phyloP scores from a whole-genome alignment of 1,139 yeast genomes.

The Yamadazyma dendronema region DNA sequence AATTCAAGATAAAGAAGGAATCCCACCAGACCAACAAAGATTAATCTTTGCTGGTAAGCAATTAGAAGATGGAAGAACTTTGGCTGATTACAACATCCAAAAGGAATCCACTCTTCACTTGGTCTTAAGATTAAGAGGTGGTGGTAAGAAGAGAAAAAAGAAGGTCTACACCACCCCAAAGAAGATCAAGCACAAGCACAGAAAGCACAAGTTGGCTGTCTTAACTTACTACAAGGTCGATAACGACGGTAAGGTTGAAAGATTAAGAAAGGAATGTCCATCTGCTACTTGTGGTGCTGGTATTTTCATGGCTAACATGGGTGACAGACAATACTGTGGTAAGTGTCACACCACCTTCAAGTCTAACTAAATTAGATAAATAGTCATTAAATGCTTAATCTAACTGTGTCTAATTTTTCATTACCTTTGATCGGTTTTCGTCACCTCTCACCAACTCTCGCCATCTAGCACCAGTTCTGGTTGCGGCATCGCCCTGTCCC shows the following conservation, averaged over 20 bases:
- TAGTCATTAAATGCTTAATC: not conserved
- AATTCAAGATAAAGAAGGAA: slow-evolving; percentile 99
- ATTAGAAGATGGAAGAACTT: slow-evolving; percentile 98
- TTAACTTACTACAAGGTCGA: slow-evolving; percentile 99
- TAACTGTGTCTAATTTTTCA: too few relatives aligned
- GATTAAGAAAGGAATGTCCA: slow-evolving; percentile 99
- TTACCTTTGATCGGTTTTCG: too few relatives aligned
- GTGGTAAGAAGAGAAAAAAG: slow-evolving; percentile 99
- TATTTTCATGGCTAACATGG: slow-evolving; percentile 99
- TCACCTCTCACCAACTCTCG: too few relatives aligned
- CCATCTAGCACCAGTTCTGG: too few relatives aligned
- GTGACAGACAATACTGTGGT: slow-evolving; percentile 99
- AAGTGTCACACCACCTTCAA: slow-evolving; percentile 96
- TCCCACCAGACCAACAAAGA: slow-evolving; percentile 99
- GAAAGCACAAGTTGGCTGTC: slow-evolving; percentile 98
- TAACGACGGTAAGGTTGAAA: slow-evolving; percentile 97
- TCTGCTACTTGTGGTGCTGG: slow-evolving; percentile 95
- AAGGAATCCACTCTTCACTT: slow-evolving; percentile 98
- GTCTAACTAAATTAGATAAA: slow-evolving; percentile 36
- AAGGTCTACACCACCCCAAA: slow-evolving; percentile 99
- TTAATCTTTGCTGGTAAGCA: slow-evolving; percentile 99
- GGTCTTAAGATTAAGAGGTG: slow-evolving; percentile 99
- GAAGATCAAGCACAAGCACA: slow-evolving; percentile 99
- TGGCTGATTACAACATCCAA: slow-evolving; percentile 99
- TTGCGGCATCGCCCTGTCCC: not conserved